Evolutionary conservation across 176 grass and related monocot genomes (phyloP).

Genomic region (Oryza rufipogon): DNA sequence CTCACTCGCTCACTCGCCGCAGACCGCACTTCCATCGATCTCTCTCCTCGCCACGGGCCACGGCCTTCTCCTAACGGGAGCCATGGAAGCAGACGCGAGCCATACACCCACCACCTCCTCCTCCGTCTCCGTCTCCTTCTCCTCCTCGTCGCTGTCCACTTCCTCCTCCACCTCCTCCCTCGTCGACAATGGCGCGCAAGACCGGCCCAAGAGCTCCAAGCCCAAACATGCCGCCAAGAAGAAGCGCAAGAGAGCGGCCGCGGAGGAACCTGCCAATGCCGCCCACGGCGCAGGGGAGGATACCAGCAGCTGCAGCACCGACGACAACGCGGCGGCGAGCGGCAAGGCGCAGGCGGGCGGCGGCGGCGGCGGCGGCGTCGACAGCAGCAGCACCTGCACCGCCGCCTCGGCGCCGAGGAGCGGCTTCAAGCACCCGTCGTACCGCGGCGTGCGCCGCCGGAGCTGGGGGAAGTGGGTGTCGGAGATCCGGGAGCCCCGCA

Average conservation of each 20-base stretch:
- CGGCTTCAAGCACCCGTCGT: conserved; percentile 60
- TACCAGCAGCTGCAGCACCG: conserved; percentile 48
- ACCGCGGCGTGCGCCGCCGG: conserved; percentile 65
- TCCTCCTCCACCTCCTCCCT: conserved; percentile 31
- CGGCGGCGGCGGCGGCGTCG: background rate
- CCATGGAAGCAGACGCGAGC: conserved; percentile 55
- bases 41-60: background rate
- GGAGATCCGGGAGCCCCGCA: conserved; percentile 88
- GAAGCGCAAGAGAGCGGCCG: conserved; percentile 49
- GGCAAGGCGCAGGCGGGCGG: background rate
- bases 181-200: conserved; percentile 17
- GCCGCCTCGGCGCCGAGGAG: conserved; percentile 4
- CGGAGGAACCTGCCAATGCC: background rate
- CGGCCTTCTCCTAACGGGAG: background rate
- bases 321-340: background rate
- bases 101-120: conserved; percentile 50
- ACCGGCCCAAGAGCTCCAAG: conserved; percentile 35
- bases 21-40: background rate
- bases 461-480: conserved; percentile 98
- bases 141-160: conserved; percentile 33
- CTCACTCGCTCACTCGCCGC: conserved; percentile 3
- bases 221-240: conserved; percentile 15
- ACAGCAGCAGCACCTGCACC: too few species aligned
- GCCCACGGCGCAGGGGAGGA: conserved; percentile 37
- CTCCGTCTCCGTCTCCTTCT: conserved; percentile 20